Conservation (phyloP, 441 rosid species). For the Pelargonium australe region DNA sequence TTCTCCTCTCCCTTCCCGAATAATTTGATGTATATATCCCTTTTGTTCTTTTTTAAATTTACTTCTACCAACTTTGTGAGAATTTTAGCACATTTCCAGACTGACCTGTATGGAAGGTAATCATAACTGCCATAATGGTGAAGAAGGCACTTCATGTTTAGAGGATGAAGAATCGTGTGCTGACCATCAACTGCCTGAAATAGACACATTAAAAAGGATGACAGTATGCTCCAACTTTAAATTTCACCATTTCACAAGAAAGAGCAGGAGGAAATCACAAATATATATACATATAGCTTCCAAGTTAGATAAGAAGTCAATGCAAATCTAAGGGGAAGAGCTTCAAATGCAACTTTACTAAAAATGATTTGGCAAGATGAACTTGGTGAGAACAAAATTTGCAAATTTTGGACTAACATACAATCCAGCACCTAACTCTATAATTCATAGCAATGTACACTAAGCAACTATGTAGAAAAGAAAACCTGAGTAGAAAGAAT, state of each 20-base stretch:
- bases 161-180: conserved; percentile 75
- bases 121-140: conserved; percentile 82
- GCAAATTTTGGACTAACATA: not conserved
- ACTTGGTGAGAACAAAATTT: not conserved
- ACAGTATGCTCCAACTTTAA: conserved; percentile 7
- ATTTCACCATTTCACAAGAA: not conserved
- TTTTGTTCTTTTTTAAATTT: not conserved
- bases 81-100: conserved; percentile 7
- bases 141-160: conserved; percentile 84
- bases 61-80: not conserved
- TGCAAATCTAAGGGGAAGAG: not conserved
- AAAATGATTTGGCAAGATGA: not conserved
- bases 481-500: conserved; percentile 1
- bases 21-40: not conserved
- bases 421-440: too few species aligned
- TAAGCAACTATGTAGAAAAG: not conserved
- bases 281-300: not conserved
- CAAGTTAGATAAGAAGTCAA: not conserved
- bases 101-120: conserved; percentile 72
- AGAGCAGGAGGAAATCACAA: not conserved
- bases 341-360: not conserved
- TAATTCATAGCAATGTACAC: too few species aligned
- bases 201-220: conserved; percentile 20
- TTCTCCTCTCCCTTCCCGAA: not conserved
- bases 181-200: conserved; percentile 92